A percentile compares a stretch with the other conserved stretches of the same genome.
Conservation (phyloP, 768 basidiomycete species). For the Podaxis sp. region DNA sequence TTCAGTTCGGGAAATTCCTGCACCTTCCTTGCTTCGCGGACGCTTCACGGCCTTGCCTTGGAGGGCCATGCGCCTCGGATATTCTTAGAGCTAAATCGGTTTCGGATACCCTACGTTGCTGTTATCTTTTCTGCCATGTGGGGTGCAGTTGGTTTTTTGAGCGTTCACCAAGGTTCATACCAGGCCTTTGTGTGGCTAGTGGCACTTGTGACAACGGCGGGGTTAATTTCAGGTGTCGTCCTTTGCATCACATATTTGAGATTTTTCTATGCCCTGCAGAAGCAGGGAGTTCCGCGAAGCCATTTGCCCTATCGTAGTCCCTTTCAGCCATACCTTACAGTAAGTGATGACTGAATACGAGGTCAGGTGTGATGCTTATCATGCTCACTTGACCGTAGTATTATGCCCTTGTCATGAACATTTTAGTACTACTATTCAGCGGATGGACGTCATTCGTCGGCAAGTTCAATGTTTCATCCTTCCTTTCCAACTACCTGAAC, state of each 20-base stretch:
- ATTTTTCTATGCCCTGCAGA: slow-evolving; percentile 28
- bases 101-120: slow-evolving; percentile 30
- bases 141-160: slow-evolving; percentile 28
- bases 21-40: slow-evolving; percentile 43
- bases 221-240: slow-evolving; percentile 31
- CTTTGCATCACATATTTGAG: slow-evolving; percentile 31
- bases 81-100: slow-evolving; percentile 31
- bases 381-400: slow-evolving; percentile 19
- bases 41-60: slow-evolving; percentile 38
- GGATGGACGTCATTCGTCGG: slow-evolving; percentile 31
- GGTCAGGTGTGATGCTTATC: not conserved
- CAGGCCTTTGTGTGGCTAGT: slow-evolving; percentile 30
- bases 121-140: slow-evolving; percentile 26
- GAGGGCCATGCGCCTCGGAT: slow-evolving; percentile 37
- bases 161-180: slow-evolving; percentile 25
- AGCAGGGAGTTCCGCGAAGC: slow-evolving; percentile 31
- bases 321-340: slow-evolving; percentile 46
- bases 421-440: slow-evolving; percentile 27
- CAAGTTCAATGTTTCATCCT: slow-evolving; percentile 23
- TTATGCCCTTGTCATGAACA: slow-evolving; percentile 29
- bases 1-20: slow-evolving; percentile 61
- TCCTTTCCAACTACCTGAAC: slow-evolving; percentile 31
- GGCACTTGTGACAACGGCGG: slow-evolving; percentile 31
- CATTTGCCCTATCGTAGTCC: slow-evolving; percentile 40
- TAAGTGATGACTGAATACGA: slow-evolving; percentile 15